These are phyloP conservation scores for Curvularia hawaiiensis DNA, from an alignment of 2,329 filamentous ascomycete genomes.

Conservation along the genomic window DNA sequence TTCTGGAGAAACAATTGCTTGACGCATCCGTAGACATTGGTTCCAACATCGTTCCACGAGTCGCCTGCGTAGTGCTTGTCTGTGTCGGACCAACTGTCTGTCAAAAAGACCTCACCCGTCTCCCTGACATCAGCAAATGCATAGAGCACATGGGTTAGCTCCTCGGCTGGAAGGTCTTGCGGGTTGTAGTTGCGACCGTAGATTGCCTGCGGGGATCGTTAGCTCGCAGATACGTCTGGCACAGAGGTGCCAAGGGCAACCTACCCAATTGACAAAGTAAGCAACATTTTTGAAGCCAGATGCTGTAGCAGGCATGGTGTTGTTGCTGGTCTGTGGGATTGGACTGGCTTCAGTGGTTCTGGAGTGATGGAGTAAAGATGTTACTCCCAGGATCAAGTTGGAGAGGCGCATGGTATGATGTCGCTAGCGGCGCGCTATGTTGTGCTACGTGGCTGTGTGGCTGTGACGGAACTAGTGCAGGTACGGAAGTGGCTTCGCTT, in stretches of 20 bases:
- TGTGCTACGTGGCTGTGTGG: slow-evolving; percentile 31
- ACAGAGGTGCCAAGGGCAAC: slow-evolving; percentile 9
- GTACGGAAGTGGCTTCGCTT: slow-evolving; percentile 21
- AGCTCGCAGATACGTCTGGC: not conserved
- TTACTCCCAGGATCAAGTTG: slow-evolving; percentile 30
- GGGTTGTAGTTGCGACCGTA: slow-evolving; percentile 47
- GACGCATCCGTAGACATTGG: slow-evolving; percentile 45
- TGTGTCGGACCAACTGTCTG: slow-evolving; percentile 45
- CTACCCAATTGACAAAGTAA: slow-evolving; percentile 48
- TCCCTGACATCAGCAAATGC: slow-evolving; percentile 48
- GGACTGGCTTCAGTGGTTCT: slow-evolving; percentile 26
- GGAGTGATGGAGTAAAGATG: slow-evolving; percentile 28
- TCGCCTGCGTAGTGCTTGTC: slow-evolving; percentile 47
- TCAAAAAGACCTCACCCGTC: slow-evolving; percentile 45
- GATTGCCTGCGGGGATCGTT: slow-evolving; percentile 37
- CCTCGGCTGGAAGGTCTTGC: slow-evolving; percentile 39
- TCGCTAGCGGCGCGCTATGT: slow-evolving; percentile 29
- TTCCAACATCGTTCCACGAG: slow-evolving; percentile 49
- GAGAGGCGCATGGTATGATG: slow-evolving; percentile 27
- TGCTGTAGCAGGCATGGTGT: slow-evolving; percentile 23
- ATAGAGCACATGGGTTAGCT: slow-evolving; percentile 47
- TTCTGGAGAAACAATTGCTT: slow-evolving; percentile 47
- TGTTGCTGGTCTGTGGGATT: slow-evolving; percentile 25
- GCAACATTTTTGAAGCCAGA: slow-evolving; percentile 45
- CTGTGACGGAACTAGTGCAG: slow-evolving; percentile 28